phyloP scores from a whole-genome alignment of 768 basidiomycete genomes.

The Hebeloma cylindrosporum region DNA sequence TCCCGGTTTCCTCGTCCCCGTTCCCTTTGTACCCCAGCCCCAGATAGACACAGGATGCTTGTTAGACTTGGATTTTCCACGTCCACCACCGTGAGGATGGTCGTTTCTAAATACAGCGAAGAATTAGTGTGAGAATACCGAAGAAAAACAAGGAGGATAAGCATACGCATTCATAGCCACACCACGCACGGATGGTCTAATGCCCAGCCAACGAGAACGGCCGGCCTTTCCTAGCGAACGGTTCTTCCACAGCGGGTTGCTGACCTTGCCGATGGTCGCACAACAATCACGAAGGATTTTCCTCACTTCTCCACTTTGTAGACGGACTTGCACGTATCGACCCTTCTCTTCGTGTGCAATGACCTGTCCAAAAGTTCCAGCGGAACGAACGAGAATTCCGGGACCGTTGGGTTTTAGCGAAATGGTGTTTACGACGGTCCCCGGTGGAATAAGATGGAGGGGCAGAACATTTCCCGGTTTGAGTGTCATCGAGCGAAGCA shows the following conservation, averaged over 20 bases:
- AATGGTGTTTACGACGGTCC: constrained; percentile 86
- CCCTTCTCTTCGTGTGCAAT: constrained; percentile 73
- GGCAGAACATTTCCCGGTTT: constrained; percentile 94
- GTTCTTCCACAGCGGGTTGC: constrained; percentile 88
- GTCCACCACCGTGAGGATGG: constrained; percentile 96
- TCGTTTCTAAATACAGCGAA: constrained; percentile 53
- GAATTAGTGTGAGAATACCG: neutral
- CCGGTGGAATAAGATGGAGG: constrained; percentile 87
- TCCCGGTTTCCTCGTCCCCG: constrained; percentile 89
- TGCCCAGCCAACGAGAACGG: constrained; percentile 81
- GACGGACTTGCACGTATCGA: constrained; percentile 76
- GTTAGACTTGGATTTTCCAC: constrained; percentile 96
- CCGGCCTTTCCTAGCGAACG: constrained; percentile 90
- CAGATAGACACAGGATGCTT: constrained; percentile 90
- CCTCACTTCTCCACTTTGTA: constrained; percentile 93
- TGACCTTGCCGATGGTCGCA: constrained; percentile 90
- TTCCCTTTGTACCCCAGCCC: constrained; percentile 93
- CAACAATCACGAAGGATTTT: constrained; percentile 77
- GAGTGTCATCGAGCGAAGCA: constrained; percentile 80
- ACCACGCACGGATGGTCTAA: constrained; percentile 85
- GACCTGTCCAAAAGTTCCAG: constrained; percentile 83
- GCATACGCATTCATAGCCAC: constrained; percentile 95
- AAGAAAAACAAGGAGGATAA: constrained; percentile 8
- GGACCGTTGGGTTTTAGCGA: constrained; percentile 74
- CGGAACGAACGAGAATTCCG: constrained; percentile 83